Evolutionary conservation across 148 eudicot species (phyloP).

Genomic region (Diospyros lotus): DNA sequence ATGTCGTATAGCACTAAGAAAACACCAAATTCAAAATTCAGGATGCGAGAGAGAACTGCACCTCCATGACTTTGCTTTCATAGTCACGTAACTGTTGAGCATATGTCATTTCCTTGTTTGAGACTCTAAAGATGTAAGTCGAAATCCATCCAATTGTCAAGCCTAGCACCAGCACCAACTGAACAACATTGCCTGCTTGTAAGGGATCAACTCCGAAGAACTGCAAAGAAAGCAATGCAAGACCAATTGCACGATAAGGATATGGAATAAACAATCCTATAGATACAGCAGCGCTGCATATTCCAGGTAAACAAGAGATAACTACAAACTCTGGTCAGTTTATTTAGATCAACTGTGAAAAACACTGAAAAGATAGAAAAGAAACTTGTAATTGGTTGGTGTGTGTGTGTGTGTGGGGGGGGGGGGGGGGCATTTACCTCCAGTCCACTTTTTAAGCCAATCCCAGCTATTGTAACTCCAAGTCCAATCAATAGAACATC

Average conservation of each 20-base stretch:
- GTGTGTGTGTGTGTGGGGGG: too few relatives aligned
- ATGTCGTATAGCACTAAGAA: neutral
- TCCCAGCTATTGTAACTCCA: constrained; percentile 70
- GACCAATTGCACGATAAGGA: neutral
- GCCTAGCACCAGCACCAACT: constrained; percentile 81
- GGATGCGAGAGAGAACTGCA: constrained; percentile 8
- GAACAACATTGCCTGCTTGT: constrained; percentile 93
- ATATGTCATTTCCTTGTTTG: constrained; percentile 98
- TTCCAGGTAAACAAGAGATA: too few relatives aligned
- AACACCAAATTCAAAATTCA: neutral
- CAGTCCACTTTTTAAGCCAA: constrained; percentile 74
- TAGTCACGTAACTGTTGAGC: constrained; percentile 93
- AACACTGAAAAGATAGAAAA: too few relatives aligned
- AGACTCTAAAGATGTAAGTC: constrained; percentile 85
- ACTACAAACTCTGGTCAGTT: too few relatives aligned
- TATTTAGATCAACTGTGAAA: too few relatives aligned
- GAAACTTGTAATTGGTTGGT: too few relatives aligned
- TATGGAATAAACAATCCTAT: neutral
- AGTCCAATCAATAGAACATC: constrained; percentile 89
- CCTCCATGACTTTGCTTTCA: constrained; percentile 95
- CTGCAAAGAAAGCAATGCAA: constrained; percentile 32
- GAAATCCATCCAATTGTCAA: constrained; percentile 97
- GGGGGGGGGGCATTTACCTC: constrained; percentile 46
- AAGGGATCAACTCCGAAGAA: constrained; percentile 84
- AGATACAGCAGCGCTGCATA: too few relatives aligned